Evolutionary conservation across 495 filamentous ascomycete species (phyloP).

Genomic region (Penicillium canescens): DNA sequence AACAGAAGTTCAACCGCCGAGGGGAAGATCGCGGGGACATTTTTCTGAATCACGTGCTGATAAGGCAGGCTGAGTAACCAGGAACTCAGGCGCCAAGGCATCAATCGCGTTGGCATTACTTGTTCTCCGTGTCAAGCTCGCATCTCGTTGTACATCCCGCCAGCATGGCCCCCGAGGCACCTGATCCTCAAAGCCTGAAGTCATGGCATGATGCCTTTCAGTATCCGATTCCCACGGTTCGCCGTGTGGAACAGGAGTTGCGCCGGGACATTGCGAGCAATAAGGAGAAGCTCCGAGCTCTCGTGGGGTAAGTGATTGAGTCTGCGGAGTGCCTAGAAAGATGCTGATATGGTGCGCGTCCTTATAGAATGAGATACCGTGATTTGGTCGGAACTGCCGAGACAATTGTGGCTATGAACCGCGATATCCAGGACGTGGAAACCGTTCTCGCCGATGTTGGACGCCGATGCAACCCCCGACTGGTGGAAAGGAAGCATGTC

Average conservation of each 20-base stretch:
- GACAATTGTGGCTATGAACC: slow-evolving; percentile 85
- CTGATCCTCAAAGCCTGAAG: slow-evolving; percentile 58
- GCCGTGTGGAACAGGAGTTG: slow-evolving; percentile 63
- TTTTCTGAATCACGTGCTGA: slow-evolving; percentile 26
- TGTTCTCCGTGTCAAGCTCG: slow-evolving; percentile 2
- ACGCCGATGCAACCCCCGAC: slow-evolving; percentile 70
- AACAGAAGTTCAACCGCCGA: not conserved
- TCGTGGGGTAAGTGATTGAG: slow-evolving; percentile 69
- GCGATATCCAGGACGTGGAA: slow-evolving; percentile 73
- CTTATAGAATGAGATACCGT: slow-evolving; percentile 75
- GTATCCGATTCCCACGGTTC: slow-evolving; percentile 62
- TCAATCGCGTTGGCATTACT: slow-evolving; percentile 4
- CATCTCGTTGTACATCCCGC: slow-evolving; percentile 2
- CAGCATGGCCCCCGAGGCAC: slow-evolving; percentile 57
- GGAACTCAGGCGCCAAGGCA: slow-evolving; percentile 7
- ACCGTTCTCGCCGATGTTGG: slow-evolving; percentile 69
- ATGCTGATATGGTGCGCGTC: not conserved
- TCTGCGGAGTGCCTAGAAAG: not conserved
- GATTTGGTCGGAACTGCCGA: slow-evolving; percentile 92
- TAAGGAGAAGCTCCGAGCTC: slow-evolving; percentile 80
- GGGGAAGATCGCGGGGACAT: slow-evolving; percentile 23
- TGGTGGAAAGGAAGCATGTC: slow-evolving; percentile 65
- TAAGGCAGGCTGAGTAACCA: slow-evolving; percentile 20
- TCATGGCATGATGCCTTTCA: slow-evolving; percentile 71
- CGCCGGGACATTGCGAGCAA: slow-evolving; percentile 73